Evolutionary conservation across 2,329 filamentous ascomycete species (phyloP).

Genomic region (Ophiostoma piceae): DNA sequence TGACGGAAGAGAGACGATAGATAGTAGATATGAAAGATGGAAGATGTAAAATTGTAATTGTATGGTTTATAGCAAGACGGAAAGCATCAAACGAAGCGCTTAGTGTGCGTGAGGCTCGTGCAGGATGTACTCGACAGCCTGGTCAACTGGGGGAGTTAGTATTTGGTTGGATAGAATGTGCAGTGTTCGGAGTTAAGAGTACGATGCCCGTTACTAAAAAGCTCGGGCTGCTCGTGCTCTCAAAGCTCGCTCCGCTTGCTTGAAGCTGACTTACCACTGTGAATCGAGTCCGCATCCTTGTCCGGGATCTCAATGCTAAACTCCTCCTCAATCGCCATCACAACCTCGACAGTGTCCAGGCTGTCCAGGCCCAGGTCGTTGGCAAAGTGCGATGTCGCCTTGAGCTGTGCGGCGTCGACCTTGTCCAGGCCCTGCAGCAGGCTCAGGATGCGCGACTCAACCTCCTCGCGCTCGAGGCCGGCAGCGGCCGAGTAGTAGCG

Average conservation of each 20-base stretch:
- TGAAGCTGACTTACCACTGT: conserved; percentile 69
- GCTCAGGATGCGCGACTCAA: conserved; percentile 87
- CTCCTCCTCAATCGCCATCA: conserved; percentile 98
- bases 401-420: conserved; percentile 78
- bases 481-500: conserved; percentile 82
- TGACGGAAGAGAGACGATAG: neutral
- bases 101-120: conserved; percentile 84
- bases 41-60: neutral
- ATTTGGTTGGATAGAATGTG: too few relatives aligned
- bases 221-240: too few relatives aligned
- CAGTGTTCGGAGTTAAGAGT: too few relatives aligned
- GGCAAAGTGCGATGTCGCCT: conserved; percentile 78
- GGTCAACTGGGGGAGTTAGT: conserved; percentile 60
- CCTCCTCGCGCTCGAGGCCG: conserved; percentile 61
- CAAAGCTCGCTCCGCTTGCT: neutral
- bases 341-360: conserved; percentile 97
- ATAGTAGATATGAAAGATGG: neutral
- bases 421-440: conserved; percentile 97
- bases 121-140: conserved; percentile 91
- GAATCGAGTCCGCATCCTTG: conserved; percentile 91
- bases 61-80: neutral
- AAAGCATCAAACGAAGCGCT: conserved; percentile 24
- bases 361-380: conserved; percentile 97
- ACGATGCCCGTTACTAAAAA: too few relatives aligned
- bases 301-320: conserved; percentile 95